Evolutionary conservation across 805 yeast species (phyloP).

Genomic region (Teunomyces gatunensis): DNA sequence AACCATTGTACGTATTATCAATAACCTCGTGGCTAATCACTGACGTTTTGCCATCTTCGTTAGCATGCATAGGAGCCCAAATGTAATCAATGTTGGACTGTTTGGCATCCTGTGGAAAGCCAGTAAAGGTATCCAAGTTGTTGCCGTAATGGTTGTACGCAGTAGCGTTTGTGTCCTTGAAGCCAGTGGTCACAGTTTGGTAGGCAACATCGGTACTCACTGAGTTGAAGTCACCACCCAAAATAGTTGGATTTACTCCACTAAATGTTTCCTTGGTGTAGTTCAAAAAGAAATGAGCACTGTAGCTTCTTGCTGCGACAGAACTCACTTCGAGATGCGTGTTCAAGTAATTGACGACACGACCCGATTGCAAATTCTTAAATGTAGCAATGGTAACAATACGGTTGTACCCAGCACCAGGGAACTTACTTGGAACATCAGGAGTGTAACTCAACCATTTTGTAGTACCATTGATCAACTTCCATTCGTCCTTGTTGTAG

Average conservation of each 20-base stretch:
- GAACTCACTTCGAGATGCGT: constrained; percentile 54
- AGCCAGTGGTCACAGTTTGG: constrained; percentile 39
- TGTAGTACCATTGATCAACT: constrained; percentile 39
- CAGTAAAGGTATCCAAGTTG: constrained; percentile 38
- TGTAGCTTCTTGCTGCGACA: constrained; percentile 41
- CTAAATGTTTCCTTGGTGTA: constrained; percentile 20
- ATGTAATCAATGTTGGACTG: constrained; percentile 40
- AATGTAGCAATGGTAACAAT: constrained; percentile 38
- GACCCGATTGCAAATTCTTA: constrained; percentile 12
- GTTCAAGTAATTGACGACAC: constrained; percentile 34
- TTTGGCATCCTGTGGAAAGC: constrained; percentile 25
- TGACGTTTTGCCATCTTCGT: constrained; percentile 12
- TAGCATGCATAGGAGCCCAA: constrained; percentile 28
- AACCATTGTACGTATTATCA: constrained; percentile 35
- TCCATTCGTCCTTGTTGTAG: constrained; percentile 37
- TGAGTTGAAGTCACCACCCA: constrained; percentile 61
- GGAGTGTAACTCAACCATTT: constrained; percentile 58
- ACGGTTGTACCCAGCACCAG: constrained; percentile 46
- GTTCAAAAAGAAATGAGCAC: constrained; percentile 38
- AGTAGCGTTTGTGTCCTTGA: constrained; percentile 23
- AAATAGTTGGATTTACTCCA: constrained; percentile 29
- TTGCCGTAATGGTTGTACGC: constrained; percentile 17
- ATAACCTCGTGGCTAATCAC: constrained; percentile 28
- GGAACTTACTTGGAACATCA: constrained; percentile 47
- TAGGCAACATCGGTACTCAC: constrained; percentile 10